Evolutionary conservation across 225 moss, liverwort and hornwort species (phyloP).

Genomic region (Polytrichum commune): DNA sequence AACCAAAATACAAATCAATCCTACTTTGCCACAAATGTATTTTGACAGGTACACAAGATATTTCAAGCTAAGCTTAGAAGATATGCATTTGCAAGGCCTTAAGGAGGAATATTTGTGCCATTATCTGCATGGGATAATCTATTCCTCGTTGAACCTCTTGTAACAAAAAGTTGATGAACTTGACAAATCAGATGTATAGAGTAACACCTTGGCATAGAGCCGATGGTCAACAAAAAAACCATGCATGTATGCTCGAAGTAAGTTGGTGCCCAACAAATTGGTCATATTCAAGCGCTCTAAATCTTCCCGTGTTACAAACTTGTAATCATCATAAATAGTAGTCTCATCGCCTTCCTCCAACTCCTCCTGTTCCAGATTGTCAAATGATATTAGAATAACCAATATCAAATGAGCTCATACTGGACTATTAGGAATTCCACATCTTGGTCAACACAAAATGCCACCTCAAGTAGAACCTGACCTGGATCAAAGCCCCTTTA

Average conservation of each 20-base stretch:
- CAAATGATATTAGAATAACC: not conserved
- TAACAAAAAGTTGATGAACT: not conserved
- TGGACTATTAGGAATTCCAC: not conserved
- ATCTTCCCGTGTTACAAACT: conserved; percentile 90
- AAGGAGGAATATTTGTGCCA: no score
- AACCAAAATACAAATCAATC: no score
- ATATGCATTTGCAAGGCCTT: no score
- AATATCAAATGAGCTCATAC: no score
- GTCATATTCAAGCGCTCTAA: conserved; percentile 75
- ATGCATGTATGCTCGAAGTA: conserved; percentile 97
- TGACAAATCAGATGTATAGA: no score
- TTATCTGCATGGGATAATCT: no score
- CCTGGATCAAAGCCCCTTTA: no score
- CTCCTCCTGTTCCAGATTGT: conserved; percentile 62
- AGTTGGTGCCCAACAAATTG: conserved; percentile 84
- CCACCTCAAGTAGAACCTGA: not conserved
- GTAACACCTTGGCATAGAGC: conserved; percentile 66
- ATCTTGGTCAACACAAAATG: not conserved
- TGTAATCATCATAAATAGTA: conserved; percentile 92
- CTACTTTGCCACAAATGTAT: no score
- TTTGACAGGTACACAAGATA: no score
- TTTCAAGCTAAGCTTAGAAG: no score
- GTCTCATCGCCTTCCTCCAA: conserved; percentile 84
- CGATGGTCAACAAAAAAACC: conserved; percentile 96
- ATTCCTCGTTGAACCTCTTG: no score